These are phyloP conservation scores for Fistulinella staudtii DNA, from an alignment of 1,284 basidiomycete genomes.

Conservation along the genomic window DNA sequence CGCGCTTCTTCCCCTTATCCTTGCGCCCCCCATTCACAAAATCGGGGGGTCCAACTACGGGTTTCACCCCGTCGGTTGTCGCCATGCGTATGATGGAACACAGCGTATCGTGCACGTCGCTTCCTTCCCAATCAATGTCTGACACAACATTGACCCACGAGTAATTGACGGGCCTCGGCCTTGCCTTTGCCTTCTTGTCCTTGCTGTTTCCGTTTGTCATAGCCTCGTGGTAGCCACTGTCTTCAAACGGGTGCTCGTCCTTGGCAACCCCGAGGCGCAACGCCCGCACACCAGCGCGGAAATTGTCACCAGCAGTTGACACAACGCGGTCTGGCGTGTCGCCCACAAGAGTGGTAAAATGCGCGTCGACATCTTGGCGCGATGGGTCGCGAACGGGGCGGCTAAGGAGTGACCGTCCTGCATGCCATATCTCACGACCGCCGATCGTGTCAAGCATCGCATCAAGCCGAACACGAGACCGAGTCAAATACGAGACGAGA, in stretches of 20 bases:
- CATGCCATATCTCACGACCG: slow-evolving; percentile 72
- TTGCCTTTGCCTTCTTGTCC: slow-evolving; percentile 29
- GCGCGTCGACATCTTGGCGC: slow-evolving; percentile 34
- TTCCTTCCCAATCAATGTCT: slow-evolving; percentile 78
- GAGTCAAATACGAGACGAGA: slow-evolving; percentile 48
- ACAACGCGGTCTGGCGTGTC: slow-evolving; percentile 59
- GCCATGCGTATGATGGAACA: slow-evolving; percentile 53
- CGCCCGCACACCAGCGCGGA: slow-evolving; percentile 64
- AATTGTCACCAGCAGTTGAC: slow-evolving; percentile 65
- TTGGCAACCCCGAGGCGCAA: slow-evolving; percentile 40
- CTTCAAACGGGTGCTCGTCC: slow-evolving; percentile 28
- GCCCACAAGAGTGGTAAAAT: slow-evolving; percentile 76
- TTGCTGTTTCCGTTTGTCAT: slow-evolving; percentile 16
- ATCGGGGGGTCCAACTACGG: slow-evolving; percentile 34
- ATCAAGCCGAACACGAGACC: slow-evolving; percentile 54
- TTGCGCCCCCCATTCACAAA: slow-evolving; percentile 12
- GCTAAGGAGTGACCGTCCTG: slow-evolving; percentile 57
- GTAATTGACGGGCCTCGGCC: slow-evolving; percentile 51
- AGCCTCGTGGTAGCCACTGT: slow-evolving; percentile 28
- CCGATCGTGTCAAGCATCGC: slow-evolving; percentile 80
- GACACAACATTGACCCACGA: slow-evolving; percentile 70
- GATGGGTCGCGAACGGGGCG: slow-evolving; percentile 31
- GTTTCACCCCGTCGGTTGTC: slow-evolving; percentile 41
- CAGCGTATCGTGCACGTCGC: slow-evolving; percentile 63
- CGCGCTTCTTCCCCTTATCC: slow-evolving; percentile 27